Base-by-base conservation (phyloP, 1,284 basidiomycete genomes). In the Fomitiporia mediterranea region DNA sequence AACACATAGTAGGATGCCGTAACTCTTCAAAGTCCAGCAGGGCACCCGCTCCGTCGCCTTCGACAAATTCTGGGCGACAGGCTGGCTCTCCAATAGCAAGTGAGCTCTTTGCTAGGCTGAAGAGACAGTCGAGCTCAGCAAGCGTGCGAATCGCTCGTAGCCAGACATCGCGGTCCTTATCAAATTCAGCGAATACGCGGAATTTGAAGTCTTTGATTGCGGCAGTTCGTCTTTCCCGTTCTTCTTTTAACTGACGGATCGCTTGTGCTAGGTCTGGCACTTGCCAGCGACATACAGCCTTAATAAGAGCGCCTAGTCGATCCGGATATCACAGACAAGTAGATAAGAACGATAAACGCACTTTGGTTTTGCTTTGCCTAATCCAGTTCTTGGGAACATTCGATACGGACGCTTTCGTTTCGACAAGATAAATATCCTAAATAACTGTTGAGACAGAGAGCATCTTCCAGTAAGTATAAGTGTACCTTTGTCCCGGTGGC, bases 91-190 rank as follows among this genome's bases (percentile, higher is more conserved):
- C 95, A 51, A 99, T 82, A 9, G 92, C 91, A 32, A 76, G 70
- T 1, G 95, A 98, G 0, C 94, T 82, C 70, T 94, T 95, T 5
- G 96, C 90, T 49, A 99, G 75, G 63, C 92, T 94, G 66, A 97
- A 83, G 30, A 99, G 74, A 69, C 97, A 99, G 70, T 99, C 97
- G 23, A 99, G 75, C 72, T 98, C 85, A 51, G 94, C 82, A 62
- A 92, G 75, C 44, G 91, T 83, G 59, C 89, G 81, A 57, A 94
- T 78, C 15, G 85, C 82, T 23, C 86, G 83, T 58, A 91, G 73
- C 92, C 90, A 94, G 15, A 85, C 72, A 15, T 80, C 76, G 34
- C 92, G 82, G 64, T 97, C 92, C 5, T 81, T 76, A 67, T 95
- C 92, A 67, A 98, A 98, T 71, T 94, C 91, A 9, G 75, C 80